Conservation (phyloP, 371 early-diverging fungal genomes). For the Lichtheimia ramosa region DNA sequence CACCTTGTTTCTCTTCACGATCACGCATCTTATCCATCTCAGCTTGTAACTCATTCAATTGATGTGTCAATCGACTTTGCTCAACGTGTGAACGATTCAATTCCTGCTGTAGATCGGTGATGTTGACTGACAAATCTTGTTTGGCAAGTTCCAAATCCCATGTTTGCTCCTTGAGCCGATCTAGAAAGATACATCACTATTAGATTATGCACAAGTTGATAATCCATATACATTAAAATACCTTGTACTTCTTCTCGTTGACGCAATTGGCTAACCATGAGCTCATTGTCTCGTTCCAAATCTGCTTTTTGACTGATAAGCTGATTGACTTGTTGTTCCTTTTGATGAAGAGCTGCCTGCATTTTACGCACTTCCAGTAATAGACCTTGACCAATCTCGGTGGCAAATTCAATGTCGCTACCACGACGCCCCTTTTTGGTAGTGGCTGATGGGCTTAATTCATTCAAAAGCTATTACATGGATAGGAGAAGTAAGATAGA, state of each 20-base stretch:
- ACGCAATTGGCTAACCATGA: slow-evolving; percentile 49
- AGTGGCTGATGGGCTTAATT: slow-evolving; percentile 1
- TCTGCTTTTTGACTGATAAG: slow-evolving; percentile 62
- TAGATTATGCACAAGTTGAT: neutral
- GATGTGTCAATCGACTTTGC: slow-evolving; percentile 42
- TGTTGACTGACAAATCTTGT: slow-evolving; percentile 24
- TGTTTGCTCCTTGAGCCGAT: slow-evolving; percentile 24
- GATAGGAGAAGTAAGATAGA: too few relatives aligned
- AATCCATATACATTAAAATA: slow-evolving; percentile 11
- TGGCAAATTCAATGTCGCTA: slow-evolving; percentile 55
- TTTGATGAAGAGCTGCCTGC: slow-evolving; percentile 50
- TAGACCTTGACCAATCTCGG: slow-evolving; percentile 54
- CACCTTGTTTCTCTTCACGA: slow-evolving; percentile 50
- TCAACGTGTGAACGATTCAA: slow-evolving; percentile 40
- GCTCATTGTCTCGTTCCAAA: slow-evolving; percentile 57
- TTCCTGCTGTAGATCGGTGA: slow-evolving; percentile 38
- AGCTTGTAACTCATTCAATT: slow-evolving; percentile 43
- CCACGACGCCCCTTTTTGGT: slow-evolving; percentile 18
- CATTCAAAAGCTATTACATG: neutral
- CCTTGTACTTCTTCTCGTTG: slow-evolving; percentile 61
- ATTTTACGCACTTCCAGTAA: slow-evolving; percentile 51
- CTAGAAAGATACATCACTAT: slow-evolving; percentile 18
- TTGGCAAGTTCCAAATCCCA: slow-evolving; percentile 26
- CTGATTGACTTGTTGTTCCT: slow-evolving; percentile 63
- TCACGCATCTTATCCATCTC: slow-evolving; percentile 53